Conservation (phyloP, 352 stramenopile species). For the Salisapilia sapeloensis region DNA sequence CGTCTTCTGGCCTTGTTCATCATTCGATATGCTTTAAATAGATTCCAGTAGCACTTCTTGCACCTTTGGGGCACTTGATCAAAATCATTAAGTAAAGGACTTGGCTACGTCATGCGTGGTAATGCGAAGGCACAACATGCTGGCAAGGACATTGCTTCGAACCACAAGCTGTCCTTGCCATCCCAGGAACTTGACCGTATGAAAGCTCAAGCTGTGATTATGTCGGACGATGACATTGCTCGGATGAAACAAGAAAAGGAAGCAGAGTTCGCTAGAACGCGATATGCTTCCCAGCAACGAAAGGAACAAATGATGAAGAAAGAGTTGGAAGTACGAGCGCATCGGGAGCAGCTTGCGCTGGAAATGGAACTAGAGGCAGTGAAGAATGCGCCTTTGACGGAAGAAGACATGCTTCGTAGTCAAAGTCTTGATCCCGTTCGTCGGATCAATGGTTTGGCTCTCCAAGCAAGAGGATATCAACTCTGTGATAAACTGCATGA, state of each 20-base stretch:
- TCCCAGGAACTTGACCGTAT: no score
- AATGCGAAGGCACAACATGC: no score
- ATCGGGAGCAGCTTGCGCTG: slow-evolving; percentile 49
- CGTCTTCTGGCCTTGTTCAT: no score
- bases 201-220: slow-evolving; percentile 36
- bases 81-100: no score
- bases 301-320: slow-evolving; percentile 70
- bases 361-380: slow-evolving; percentile 57
- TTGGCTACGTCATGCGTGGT: no score
- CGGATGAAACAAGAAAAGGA: slow-evolving; percentile 21
- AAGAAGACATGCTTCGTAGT: slow-evolving; percentile 37
- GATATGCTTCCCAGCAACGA: slow-evolving; percentile 40
- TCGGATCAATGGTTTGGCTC: slow-evolving; percentile 44
- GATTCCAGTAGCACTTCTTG: no score
- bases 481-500: slow-evolving; percentile 36
- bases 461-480: slow-evolving; percentile 40
- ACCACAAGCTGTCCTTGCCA: no score
- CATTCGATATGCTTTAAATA: no score
- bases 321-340: slow-evolving; percentile 36
- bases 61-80: no score
- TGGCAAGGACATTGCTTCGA: no score
- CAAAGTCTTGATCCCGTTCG: slow-evolving; percentile 44
- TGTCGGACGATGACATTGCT: slow-evolving; percentile 24
- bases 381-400: slow-evolving; percentile 36
- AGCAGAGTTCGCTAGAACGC: slow-evolving; percentile 15